These are phyloP conservation scores for Russula brevipes DNA, from an alignment of 768 basidiomycete genomes.

Conservation along the genomic window DNA sequence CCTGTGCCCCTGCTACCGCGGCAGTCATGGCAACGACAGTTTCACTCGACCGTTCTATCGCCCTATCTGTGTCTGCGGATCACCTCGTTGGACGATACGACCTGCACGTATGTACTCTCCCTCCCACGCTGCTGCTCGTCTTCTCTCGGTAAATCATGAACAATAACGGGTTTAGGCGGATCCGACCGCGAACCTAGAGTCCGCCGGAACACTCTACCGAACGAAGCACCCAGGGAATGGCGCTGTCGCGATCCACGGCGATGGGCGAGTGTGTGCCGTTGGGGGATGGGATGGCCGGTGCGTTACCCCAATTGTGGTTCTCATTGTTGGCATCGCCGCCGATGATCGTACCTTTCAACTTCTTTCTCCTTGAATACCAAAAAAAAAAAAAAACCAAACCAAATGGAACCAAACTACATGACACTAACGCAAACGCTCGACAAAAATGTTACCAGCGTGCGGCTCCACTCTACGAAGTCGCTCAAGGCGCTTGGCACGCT, in stretches of 20 bases:
- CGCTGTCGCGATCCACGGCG: slow-evolving; percentile 65
- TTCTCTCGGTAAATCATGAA: not conserved
- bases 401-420: not conserved
- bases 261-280: slow-evolving; percentile 76
- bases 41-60: slow-evolving; percentile 51
- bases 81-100: slow-evolving; percentile 67
- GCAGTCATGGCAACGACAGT: slow-evolving; percentile 86
- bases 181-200: slow-evolving; percentile 11
- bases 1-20: not conserved
- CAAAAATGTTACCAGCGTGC: slow-evolving; percentile 45
- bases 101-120: slow-evolving; percentile 40
- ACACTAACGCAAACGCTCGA: not conserved
- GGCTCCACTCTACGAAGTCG: slow-evolving; percentile 74
- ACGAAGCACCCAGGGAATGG: slow-evolving; percentile 80
- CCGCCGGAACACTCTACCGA: slow-evolving; percentile 38
- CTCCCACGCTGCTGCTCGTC: not conserved
- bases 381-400: not conserved
- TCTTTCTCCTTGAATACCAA: not conserved
- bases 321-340: not conserved
- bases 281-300: slow-evolving; percentile 95
- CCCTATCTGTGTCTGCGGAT: slow-evolving; percentile 82
- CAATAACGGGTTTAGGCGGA: not conserved
- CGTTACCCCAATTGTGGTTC: slow-evolving; percentile 29
- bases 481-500: slow-evolving; percentile 83
- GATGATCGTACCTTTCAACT: not conserved